phyloP scores from a whole-genome alignment of 1,284 basidiomycete genomes.

The Puccinia polysora region DNA sequence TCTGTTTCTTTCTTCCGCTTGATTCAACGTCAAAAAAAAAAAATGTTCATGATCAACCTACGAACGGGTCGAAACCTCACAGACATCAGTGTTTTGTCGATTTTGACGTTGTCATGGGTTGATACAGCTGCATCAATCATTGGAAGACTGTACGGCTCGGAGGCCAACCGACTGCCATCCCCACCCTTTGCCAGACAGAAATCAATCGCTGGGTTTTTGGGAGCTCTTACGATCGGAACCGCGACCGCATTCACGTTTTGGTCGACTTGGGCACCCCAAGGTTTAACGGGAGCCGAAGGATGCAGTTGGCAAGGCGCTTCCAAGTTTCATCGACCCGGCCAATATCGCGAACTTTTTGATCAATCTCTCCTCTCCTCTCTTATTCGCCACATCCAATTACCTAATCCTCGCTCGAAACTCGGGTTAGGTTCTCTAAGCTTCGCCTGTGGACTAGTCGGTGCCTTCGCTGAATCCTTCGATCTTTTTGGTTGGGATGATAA shows the following conservation, averaged over 20 bases:
- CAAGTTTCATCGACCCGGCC: background rate
- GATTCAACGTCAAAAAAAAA: background rate
- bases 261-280: constrained; percentile 2
- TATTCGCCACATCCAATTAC: background rate
- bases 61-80: background rate
- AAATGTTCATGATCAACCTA: background rate
- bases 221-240: constrained; percentile 18
- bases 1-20: background rate
- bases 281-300: background rate
- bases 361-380: background rate
- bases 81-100: constrained; percentile 40
- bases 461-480: constrained; percentile 31
- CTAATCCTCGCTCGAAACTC: constrained; percentile 13
- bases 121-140: constrained; percentile 33
- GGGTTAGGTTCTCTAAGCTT: background rate
- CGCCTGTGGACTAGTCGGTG: constrained; percentile 24
- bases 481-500: constrained; percentile 42
- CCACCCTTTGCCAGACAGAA: constrained; percentile 28
- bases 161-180: background rate
- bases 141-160: constrained; percentile 12
- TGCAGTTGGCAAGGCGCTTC: constrained; percentile 8
- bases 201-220: constrained; percentile 30
- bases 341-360: background rate
- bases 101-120: constrained; percentile 38
- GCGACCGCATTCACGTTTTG: constrained; percentile 18